phyloP scores from a whole-genome alignment of 148 eudicot species.

The Chenopodium suecicum region DNA sequence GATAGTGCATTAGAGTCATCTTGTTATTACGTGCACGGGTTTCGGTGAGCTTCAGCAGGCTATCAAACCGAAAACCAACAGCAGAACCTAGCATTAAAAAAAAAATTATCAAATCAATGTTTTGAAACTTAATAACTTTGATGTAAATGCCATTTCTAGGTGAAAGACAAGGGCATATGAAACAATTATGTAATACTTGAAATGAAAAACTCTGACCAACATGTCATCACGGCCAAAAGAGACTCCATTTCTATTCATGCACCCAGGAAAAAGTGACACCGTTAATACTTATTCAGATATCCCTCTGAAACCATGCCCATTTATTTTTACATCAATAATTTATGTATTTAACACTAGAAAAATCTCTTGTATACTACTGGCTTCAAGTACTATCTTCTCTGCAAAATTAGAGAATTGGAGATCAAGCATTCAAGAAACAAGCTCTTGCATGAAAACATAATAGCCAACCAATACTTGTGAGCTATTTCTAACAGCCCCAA shows the following conservation, averaged over 20 bases:
- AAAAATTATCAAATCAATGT: constrained; percentile 6
- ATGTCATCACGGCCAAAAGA: neutral
- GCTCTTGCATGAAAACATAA: too few relatives aligned
- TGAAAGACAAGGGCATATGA: neutral
- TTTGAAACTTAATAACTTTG: neutral
- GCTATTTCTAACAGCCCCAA: too few relatives aligned
- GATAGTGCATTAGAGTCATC: constrained; percentile 97
- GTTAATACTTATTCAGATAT: neutral
- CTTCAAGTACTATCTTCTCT: too few relatives aligned
- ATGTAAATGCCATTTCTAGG: neutral
- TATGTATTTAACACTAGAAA: neutral
- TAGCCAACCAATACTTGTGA: too few relatives aligned
- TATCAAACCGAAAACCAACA: constrained; percentile 89
- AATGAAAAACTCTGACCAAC: neutral
- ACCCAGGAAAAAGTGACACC: neutral
- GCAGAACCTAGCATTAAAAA: constrained; percentile 64
- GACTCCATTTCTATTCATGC: neutral
- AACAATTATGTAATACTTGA: too few relatives aligned
- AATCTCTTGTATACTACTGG: too few relatives aligned
- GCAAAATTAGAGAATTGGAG: too few relatives aligned
- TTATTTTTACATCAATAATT: neutral
- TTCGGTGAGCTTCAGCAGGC: constrained; percentile 89
- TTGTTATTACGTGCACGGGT: constrained; percentile 85
- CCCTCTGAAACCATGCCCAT: too few relatives aligned
- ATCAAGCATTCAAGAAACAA: too few relatives aligned